These are phyloP conservation scores for Chiua sp. DNA, from an alignment of 1,284 basidiomycete genomes.

Conservation along the genomic window DNA sequence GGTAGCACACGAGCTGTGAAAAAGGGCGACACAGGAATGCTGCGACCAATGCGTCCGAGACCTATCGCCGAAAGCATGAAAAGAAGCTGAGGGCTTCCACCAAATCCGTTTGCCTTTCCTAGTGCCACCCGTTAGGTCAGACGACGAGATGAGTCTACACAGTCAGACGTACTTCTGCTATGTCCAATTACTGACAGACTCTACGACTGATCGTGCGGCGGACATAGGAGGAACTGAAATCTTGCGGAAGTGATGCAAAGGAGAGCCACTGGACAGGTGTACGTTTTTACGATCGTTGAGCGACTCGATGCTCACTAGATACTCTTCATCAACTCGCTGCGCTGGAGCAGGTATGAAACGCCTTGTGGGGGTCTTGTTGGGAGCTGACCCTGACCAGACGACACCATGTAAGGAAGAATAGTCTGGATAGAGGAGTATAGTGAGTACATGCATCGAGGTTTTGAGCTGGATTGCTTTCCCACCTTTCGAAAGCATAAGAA, in stretches of 20 bases:
- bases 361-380: conserved; percentile 77
- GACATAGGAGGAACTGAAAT: conserved; percentile 96
- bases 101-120: conserved; percentile 89
- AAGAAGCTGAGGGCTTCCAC: conserved; percentile 94
- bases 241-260: conserved; percentile 92
- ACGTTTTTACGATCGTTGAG: conserved; percentile 4
- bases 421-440: conserved; percentile 49
- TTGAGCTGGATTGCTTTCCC: conserved; percentile 72
- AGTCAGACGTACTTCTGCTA: conserved; percentile 67
- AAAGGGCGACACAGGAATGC: conserved; percentile 10
- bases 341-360: conserved; percentile 84
- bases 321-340: conserved; percentile 87
- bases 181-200: conserved; percentile 88
- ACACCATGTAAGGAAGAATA: conserved; percentile 99
- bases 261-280: conserved; percentile 47
- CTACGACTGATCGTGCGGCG: conserved; percentile 99
- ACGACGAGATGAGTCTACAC: conserved; percentile 5
- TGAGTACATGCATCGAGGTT: not conserved
- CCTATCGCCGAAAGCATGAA: conserved; percentile 97
- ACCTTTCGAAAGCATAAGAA: conserved; percentile 87
- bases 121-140: conserved; percentile 1
- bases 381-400: conserved; percentile 78
- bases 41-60: conserved; percentile 86
- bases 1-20: conserved; percentile 8
- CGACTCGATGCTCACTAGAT: conserved; percentile 50